A percentile compares a stretch with the other conserved stretches of the same genome.
These are phyloP conservation scores for Chaetomium sp. DNA, from an alignment of 2,329 filamentous ascomycete species.

Conservation along the genomic window DNA sequence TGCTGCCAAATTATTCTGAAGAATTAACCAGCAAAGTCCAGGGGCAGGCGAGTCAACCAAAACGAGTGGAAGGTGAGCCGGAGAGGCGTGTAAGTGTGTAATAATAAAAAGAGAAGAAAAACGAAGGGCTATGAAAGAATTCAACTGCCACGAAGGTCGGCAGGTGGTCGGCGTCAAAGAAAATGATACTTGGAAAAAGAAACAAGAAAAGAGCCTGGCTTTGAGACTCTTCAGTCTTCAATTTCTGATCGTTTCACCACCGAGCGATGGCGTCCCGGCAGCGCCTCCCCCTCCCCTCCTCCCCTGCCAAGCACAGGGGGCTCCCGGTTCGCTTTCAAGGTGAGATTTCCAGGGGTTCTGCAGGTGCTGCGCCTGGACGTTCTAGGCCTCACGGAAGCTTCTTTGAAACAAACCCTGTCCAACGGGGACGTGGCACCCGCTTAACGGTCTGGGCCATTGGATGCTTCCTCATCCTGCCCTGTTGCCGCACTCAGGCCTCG, in stretches of 20 bases:
- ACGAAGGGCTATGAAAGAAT: conserved; percentile 4
- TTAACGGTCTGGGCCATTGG: background rate
- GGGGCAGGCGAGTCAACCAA: background rate
- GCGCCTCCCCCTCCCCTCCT: background rate
- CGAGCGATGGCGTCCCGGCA: background rate
- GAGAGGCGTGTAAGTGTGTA: background rate
- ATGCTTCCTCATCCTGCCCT: background rate
- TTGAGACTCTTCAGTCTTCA: conserved; percentile 1
- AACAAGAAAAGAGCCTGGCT: background rate
- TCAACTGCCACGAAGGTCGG: background rate
- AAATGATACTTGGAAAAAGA: no score
- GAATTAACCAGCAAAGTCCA: background rate
- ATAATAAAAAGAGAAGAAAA: background rate
- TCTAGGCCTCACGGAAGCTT: conserved; percentile 9
- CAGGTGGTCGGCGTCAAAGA: conserved; percentile 7
- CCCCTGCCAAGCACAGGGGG: conserved; percentile 19
- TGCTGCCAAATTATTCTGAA: background rate
- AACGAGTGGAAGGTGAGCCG: background rate
- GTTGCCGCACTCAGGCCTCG: background rate
- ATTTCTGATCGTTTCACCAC: background rate
- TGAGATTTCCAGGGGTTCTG: conserved; percentile 17
- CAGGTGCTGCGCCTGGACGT: background rate
- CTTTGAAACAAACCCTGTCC: conserved; percentile 17
- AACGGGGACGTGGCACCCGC: conserved; percentile 1
- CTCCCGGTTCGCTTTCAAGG: background rate